Percentiles rank a stretch among this genome's conserved stretches.
Conservation (phyloP, 495 filamentous ascomycete genomes). For the Lasiosphaeria hispida region DNA sequence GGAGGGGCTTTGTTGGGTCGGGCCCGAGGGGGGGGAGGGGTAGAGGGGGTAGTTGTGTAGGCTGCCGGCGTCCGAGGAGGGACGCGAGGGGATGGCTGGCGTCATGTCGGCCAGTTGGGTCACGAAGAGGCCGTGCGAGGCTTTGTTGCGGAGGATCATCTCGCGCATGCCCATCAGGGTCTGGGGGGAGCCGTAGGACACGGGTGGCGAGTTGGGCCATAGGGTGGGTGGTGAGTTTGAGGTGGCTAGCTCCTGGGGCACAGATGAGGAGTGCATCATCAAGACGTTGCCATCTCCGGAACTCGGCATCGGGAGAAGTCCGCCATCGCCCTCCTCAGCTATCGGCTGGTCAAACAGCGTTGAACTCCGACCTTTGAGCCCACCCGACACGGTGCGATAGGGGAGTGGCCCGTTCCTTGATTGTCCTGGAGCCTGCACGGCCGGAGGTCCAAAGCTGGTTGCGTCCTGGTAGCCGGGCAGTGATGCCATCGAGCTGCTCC, state of each 20-base stretch:
- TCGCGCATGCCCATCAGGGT: conserved; percentile 66
- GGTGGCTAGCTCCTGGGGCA: conserved; percentile 9
- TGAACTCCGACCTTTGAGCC: conserved; percentile 18
- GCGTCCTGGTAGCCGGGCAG: conserved; percentile 19
- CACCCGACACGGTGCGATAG: conserved; percentile 24
- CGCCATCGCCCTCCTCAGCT: conserved; percentile 33
- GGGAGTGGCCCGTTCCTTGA: conserved; percentile 1
- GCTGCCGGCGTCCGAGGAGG: conserved; percentile 32
- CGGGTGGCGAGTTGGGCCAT: conserved; percentile 27
- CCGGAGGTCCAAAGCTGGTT: conserved; percentile 18
- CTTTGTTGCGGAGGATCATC: conserved; percentile 54
- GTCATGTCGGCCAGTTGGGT: conserved; percentile 24
- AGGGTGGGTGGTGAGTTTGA: conserved; percentile 20
- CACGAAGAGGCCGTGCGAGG: conserved; percentile 21
- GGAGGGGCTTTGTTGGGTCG: background rate
- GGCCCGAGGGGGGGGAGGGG: conserved; percentile 1
- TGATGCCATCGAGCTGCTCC: conserved; percentile 26
- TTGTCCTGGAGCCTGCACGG: background rate
- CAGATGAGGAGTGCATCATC: background rate
- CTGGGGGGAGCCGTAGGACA: conserved; percentile 40
- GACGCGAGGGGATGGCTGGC: conserved; percentile 25
- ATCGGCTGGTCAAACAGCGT: conserved; percentile 37
- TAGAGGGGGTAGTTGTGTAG: conserved; percentile 31
- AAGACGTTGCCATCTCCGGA: background rate
- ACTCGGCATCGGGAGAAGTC: background rate